Evolutionary conservation across 202 grass and related monocot species (phyloP), one percentile per base, ranked within the genome.

Genomic region (Hordeum pubiflorum): DNA sequence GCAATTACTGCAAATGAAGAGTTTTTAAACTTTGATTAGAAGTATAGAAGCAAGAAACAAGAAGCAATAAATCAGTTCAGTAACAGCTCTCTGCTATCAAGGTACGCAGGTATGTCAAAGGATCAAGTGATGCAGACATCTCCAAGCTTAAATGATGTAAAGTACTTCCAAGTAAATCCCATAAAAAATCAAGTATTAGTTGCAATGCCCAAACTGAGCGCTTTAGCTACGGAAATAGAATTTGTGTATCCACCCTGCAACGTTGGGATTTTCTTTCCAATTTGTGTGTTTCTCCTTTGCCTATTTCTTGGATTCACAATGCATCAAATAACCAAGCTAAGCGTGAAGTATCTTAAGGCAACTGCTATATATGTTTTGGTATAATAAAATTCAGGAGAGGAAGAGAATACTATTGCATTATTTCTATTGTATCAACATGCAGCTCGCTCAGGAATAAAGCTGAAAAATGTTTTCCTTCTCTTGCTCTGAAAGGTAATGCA

Each of bases 381-480:
- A 85, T 40, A 60, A 85, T 31, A 48, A 43, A 79, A 70, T 79
- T 79, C 7, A 71, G 38, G 23, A 65, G 39, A 79, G 26, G 3
- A 57, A 69, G 29, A 39, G 23, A 54, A 32, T 61, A 33, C 32
- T 38, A 44, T 77, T 69, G 68, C 12, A 78, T 31, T 72, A 29
- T 21, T 72, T 79, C 55, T 58, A 31, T 37, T 79, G 31, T 21
- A 83, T 74, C 40, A 44, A 61, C 13, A 61, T 75, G 60, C 32
- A 81, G 46, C 46, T 75, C 73, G 7, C 20, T 69, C 41, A 61
- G 6, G 66, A 23, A 80, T 52, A 52, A 27, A 65, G 14, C 34
- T 73, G 48, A 24, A 77, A 38, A 69, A 27, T 7, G 1, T 17
- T 44, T 83, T 83, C 36, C 37, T 81, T 58, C 11, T 67, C 68